Evolutionary conservation across 2,329 filamentous ascomycete genomes (phyloP).

Genomic region (Exutisphaerella laricina): DNA sequence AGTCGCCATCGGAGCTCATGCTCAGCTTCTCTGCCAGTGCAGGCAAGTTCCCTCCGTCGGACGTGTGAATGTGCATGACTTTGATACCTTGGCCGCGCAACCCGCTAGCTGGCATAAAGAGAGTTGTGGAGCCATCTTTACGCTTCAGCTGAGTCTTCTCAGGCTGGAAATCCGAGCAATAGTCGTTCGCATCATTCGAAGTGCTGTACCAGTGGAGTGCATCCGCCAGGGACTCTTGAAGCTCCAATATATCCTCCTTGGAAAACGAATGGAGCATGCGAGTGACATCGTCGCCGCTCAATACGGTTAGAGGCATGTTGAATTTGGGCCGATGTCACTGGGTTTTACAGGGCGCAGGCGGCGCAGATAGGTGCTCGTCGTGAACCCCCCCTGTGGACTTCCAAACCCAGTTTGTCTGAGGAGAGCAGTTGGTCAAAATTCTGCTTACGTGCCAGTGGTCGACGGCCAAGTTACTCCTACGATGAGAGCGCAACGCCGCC

Average conservation of each 20-base stretch:
- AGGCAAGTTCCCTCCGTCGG: constrained; percentile 22
- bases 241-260: constrained; percentile 51
- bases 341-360: too few relatives aligned
- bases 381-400: too few relatives aligned
- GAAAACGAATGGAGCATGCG: constrained; percentile 51
- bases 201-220: constrained; percentile 62
- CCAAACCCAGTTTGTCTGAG: too few relatives aligned
- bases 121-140: constrained; percentile 55
- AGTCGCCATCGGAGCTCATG: constrained; percentile 20
- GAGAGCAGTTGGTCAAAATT: too few relatives aligned
- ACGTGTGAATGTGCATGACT: constrained; percentile 51
- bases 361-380: too few relatives aligned
- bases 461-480: too few relatives aligned
- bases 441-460: too few relatives aligned
- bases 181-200: constrained; percentile 52
- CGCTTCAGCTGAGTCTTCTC: constrained; percentile 56
- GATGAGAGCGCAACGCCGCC: too few relatives aligned
- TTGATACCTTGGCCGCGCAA: constrained; percentile 58
- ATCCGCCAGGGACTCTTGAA: constrained; percentile 55
- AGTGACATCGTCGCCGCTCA: constrained; percentile 53
- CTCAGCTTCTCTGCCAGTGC: constrained; percentile 25
- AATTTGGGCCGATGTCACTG: too few relatives aligned
- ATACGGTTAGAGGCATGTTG: constrained; percentile 52
- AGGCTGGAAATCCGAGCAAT: constrained; percentile 57
- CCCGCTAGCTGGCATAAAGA: constrained; percentile 63